Evolutionary conservation across 2,329 filamentous ascomycete species (phyloP), one percentile per base, ranked within the genome.

Genomic region (Mycosphaerelloides madeirae): DNA sequence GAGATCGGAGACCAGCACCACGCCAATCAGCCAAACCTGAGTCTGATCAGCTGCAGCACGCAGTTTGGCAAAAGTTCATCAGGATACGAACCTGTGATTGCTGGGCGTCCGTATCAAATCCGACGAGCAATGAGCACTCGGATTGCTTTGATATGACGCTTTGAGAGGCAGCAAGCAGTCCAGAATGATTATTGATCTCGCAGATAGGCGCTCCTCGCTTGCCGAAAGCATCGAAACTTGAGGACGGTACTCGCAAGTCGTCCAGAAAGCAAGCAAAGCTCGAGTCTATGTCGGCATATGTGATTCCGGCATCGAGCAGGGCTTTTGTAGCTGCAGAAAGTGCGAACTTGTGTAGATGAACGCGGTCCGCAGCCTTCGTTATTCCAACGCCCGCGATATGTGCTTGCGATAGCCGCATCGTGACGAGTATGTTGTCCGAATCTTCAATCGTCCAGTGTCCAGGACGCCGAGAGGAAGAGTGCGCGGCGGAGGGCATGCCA

Each of bases 261-360:
- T 53, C 43, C 12, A 54, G 40, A 29, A 51, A 58, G 18, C 48
- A 51, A 6, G 50, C 48, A 16, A 58, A 38, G 36, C 49, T 51
- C 35, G 44, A 39, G 20, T 57, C 48, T 11, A 59, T 44, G 45
- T 59, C 46, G 31, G 43, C 48, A 46, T 58, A 60, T 15, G 54
- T 54, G 13, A 58, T 29, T 9, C 58, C 56, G 12, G 56, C 56
- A 41, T 60, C 58, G 12, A 60, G 35, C 33, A 60, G 35, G 19
- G 58, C 58, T 45, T 58, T 57, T 3, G 55, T 54, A 12, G 41
- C 49, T 14, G 58, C 52, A 33, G 51, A 51, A 13, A 57, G 35
- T 5, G 50, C 49, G 33, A 34, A 31, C 12, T 44, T 44, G 16
- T 43, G 18, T 13, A 50, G 33, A 12, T 41, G 34, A 25, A 19